Conservation (phyloP, 805 yeast genomes). For the Zygosaccharomyces lentus region DNA sequence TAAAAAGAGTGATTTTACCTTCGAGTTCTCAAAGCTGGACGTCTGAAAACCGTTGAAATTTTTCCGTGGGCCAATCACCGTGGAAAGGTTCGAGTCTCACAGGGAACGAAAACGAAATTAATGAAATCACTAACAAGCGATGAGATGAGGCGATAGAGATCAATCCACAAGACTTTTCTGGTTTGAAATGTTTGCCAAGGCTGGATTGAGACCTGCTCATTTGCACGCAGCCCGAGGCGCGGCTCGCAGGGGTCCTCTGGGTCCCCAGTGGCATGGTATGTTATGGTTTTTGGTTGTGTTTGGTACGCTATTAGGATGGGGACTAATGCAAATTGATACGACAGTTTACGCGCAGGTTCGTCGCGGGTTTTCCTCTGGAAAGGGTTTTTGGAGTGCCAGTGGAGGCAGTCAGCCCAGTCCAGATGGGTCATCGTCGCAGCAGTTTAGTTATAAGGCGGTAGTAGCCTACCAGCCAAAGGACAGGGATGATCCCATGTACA, state of each 20-base stretch:
- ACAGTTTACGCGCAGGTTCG: slow-evolving; percentile 4
- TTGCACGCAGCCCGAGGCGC: neutral
- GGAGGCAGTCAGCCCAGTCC: slow-evolving; percentile 1
- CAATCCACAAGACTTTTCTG: neutral
- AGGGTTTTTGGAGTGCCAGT: slow-evolving; percentile 4
- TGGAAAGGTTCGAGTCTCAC: neutral
- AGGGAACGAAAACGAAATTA: neutral
- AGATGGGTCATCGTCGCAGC: slow-evolving; percentile 3
- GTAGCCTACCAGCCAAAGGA: slow-evolving; percentile 75
- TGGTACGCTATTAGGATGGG: slow-evolving; percentile 13
- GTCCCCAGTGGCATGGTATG: slow-evolving; percentile 22
- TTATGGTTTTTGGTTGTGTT: slow-evolving; percentile 15
- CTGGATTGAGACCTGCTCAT: slow-evolving; percentile 1
- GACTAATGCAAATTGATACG: slow-evolving; percentile 18
- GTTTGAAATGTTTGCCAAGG: slow-evolving; percentile 1
- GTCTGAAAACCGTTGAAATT: slow-evolving; percentile 1
- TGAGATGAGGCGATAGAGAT: neutral
- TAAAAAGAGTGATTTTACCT: neutral
- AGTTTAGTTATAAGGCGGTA: slow-evolving; percentile 45
- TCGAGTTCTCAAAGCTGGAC: neutral
- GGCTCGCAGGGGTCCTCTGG: neutral
- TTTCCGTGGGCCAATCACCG: slow-evolving; percentile 5
- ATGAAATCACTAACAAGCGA: neutral
- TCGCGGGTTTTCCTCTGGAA: slow-evolving; percentile 18
- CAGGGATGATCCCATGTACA: slow-evolving; percentile 48